These are phyloP conservation scores for Radiomyces spectabilis DNA, from an alignment of 192 early-diverging fungal genomes.

Conservation along the genomic window DNA sequence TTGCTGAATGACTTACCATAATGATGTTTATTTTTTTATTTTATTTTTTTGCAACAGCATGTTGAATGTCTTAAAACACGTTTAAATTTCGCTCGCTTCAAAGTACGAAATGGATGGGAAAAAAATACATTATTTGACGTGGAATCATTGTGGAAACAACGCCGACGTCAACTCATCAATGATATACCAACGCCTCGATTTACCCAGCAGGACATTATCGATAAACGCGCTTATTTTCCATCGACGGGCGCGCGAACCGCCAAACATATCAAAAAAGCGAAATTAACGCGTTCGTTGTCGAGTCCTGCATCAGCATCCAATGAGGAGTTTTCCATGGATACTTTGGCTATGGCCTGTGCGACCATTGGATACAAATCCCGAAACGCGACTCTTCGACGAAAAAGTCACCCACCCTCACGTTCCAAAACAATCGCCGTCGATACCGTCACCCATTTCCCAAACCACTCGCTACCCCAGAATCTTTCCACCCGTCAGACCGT, in stretches of 20 bases:
- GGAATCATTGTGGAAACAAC: slow-evolving; percentile 20
- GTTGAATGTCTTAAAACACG: slow-evolving; percentile 6
- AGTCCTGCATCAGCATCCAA: slow-evolving; percentile 8
- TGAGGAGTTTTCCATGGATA: neutral
- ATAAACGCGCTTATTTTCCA: slow-evolving; percentile 16
- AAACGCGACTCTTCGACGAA: neutral
- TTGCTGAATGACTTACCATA: neutral
- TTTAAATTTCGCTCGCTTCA: slow-evolving; percentile 25
- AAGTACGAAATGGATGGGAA: slow-evolving; percentile 26
- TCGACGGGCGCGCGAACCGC: slow-evolving; percentile 1
- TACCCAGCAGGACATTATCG: slow-evolving; percentile 25
- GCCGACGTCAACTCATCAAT: slow-evolving; percentile 6
- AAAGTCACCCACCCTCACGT: neutral
- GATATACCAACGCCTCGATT: slow-evolving; percentile 15
- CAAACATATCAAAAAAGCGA: slow-evolving; percentile 5
- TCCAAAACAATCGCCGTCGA: neutral
- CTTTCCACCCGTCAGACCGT: neutral
- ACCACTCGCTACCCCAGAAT: neutral
- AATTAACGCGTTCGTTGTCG: slow-evolving; percentile 12
- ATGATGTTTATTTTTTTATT: neutral
- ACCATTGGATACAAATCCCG: neutral
- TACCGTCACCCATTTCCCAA: neutral
- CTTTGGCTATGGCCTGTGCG: neutral
- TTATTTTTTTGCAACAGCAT: slow-evolving; percentile 1
- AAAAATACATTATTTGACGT: slow-evolving; percentile 17